Conservation (phyloP, 768 basidiomycete species). For the Phlegmacium glaucopus region DNA sequence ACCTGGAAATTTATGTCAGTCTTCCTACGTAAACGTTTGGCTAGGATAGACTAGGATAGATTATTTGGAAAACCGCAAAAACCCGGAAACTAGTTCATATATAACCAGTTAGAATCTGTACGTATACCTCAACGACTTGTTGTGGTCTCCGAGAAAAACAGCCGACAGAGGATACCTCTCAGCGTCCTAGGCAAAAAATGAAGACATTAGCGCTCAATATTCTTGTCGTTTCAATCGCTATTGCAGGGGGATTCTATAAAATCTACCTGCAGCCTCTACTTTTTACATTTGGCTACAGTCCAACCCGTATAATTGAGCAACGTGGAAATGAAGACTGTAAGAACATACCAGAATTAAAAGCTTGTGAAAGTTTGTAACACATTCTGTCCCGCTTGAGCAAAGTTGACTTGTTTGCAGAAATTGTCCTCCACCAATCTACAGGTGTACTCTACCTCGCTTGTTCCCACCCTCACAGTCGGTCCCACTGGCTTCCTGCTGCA, state of each 20-base stretch:
- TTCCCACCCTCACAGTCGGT: slow-evolving; percentile 44
- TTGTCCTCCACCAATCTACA: slow-evolving; percentile 51
- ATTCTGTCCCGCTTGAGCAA: background rate
- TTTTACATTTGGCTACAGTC: slow-evolving; percentile 31
- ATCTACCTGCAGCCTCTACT: slow-evolving; percentile 46
- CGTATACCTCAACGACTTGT: too few relatives aligned
- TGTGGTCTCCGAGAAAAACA: too few relatives aligned
- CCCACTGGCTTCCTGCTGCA: slow-evolving; percentile 49
- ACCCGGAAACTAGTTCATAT: too few relatives aligned
- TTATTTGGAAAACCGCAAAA: too few relatives aligned
- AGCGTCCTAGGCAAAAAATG: slow-evolving; percentile 3
- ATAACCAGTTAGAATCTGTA: too few relatives aligned
- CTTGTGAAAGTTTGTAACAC: slow-evolving; percentile 59
- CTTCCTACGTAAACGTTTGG: too few relatives aligned
- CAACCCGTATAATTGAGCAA: slow-evolving; percentile 37
- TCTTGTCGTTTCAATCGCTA: slow-evolving; percentile 32
- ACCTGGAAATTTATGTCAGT: too few relatives aligned
- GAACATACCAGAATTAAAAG: slow-evolving; percentile 46
- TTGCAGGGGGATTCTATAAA: slow-evolving; percentile 44
- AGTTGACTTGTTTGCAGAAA: slow-evolving; percentile 35
- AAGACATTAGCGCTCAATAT: slow-evolving; percentile 18
- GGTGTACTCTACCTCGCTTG: slow-evolving; percentile 63
- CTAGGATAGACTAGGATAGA: too few relatives aligned
- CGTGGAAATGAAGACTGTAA: slow-evolving; percentile 45
- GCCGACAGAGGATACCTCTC: background rate